These are phyloP conservation scores for Euphorbia schlechtendalii DNA, from an alignment of 441 rosid species.

Conservation along the genomic window DNA sequence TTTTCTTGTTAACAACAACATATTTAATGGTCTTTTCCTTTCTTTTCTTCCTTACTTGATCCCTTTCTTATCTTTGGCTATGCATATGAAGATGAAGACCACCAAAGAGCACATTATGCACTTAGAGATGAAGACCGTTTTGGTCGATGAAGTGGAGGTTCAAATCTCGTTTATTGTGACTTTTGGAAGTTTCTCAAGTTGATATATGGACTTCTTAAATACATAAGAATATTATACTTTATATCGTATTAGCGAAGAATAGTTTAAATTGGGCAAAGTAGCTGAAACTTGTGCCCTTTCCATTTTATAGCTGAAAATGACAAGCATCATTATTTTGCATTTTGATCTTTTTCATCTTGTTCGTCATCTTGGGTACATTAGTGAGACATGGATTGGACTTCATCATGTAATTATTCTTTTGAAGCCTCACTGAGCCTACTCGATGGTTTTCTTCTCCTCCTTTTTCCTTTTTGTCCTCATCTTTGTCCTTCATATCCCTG, in stretches of 20 bases:
- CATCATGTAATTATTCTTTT: slow-evolving; percentile 59
- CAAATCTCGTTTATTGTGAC: too few species aligned
- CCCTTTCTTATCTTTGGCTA: too few species aligned
- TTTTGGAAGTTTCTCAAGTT: not conserved
- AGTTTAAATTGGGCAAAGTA: not conserved
- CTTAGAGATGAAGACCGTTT: too few species aligned
- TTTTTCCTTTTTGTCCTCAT: not conserved
- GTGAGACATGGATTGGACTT: slow-evolving; percentile 71
- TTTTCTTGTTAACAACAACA: too few species aligned
- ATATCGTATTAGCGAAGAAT: not conserved
- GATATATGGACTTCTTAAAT: not conserved
- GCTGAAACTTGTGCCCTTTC: not conserved
- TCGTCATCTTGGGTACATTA: slow-evolving; percentile 87
- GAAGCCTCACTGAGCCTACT: slow-evolving; percentile 50
- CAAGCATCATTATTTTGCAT: not conserved
- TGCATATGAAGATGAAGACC: too few species aligned
- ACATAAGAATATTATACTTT: not conserved
- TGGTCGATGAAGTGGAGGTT: too few species aligned
- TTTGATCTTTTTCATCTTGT: slow-evolving; percentile 49
- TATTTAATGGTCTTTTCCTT: too few species aligned
- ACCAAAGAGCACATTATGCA: too few species aligned
- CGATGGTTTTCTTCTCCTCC: not conserved
- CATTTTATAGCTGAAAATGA: not conserved
- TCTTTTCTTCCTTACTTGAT: too few species aligned
- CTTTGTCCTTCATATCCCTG: not conserved